Conservation (phyloP, 208 protist species). For the Trypanosoma avium region DNA sequence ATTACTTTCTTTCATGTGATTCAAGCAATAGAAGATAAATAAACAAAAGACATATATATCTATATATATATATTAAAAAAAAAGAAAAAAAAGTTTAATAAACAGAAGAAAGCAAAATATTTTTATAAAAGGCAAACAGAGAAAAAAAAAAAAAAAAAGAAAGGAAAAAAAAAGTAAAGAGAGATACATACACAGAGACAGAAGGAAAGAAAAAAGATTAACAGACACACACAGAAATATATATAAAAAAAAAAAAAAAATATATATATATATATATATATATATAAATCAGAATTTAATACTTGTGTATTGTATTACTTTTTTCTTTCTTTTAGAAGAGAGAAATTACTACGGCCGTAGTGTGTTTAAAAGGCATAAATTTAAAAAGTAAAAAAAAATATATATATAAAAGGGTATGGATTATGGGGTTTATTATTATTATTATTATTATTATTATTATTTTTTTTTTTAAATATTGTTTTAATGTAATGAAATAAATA, state of each 20-base stretch:
- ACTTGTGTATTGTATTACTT: too few relatives aligned
- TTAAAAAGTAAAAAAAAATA: too few relatives aligned
- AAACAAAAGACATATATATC: conserved; percentile 7
- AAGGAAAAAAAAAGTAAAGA: too few relatives aligned
- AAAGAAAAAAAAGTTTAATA: background rate
- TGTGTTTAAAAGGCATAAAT: too few relatives aligned
- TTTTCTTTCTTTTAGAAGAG: background rate
- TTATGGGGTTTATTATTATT: background rate
- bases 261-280: conserved; percentile 4
- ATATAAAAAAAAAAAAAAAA: background rate
- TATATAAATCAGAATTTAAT: too few relatives aligned
- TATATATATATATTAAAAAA: conserved; percentile 7
- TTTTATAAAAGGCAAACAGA: background rate
- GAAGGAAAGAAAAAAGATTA: too few relatives aligned
- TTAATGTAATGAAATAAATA: too few relatives aligned
- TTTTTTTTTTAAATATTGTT: background rate
- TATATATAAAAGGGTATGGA: too few relatives aligned
- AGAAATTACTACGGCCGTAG: too few relatives aligned
- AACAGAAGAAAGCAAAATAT: background rate
- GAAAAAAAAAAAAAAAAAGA: background rate
- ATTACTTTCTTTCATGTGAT: background rate
- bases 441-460: background rate
- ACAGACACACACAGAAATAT: background rate
- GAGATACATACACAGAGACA: too few relatives aligned
- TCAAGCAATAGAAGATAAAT: background rate